Percentiles rank a stretch among this genome's conserved stretches.
These are phyloP conservation scores for Termitomyces sp. DNA, from an alignment of 768 basidiomycete genomes.

Conservation along the genomic window DNA sequence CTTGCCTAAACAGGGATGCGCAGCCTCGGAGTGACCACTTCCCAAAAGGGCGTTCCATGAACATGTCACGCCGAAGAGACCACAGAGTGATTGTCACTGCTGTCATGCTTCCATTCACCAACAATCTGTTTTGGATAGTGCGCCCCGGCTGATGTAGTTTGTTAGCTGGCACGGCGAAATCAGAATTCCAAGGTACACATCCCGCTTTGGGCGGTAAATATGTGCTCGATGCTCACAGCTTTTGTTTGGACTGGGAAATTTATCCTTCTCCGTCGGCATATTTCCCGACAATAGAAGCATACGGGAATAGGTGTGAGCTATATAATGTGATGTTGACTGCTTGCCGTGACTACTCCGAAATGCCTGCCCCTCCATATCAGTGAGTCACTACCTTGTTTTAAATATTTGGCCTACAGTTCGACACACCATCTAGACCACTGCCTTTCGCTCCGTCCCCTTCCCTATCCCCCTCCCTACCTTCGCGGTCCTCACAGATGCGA, in stretches of 20 bases:
- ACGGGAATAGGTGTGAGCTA: slow-evolving; percentile 14
- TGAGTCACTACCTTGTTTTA: slow-evolving; percentile 12
- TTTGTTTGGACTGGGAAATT: slow-evolving; percentile 10
- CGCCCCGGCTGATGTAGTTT: slow-evolving; percentile 8
- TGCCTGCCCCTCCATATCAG: slow-evolving; percentile 12
- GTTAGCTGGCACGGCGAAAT: slow-evolving; percentile 2
- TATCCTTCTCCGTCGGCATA: slow-evolving; percentile 10
- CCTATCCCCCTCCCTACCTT: not conserved
- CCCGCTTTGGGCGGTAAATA: slow-evolving; percentile 9
- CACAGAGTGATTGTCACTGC: slow-evolving; percentile 10
- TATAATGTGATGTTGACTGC: slow-evolving; percentile 8
- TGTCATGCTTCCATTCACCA: slow-evolving; percentile 10
- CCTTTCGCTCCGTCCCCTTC: slow-evolving; percentile 4
- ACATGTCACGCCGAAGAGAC: slow-evolving; percentile 8
- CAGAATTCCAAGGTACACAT: slow-evolving; percentile 4
- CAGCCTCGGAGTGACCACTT: slow-evolving; percentile 8
- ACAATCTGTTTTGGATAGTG: not conserved
- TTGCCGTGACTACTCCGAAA: slow-evolving; percentile 10
- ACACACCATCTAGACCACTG: slow-evolving; percentile 8
- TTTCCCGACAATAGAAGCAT: slow-evolving; percentile 13
- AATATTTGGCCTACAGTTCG: slow-evolving; percentile 1
- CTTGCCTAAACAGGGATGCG: slow-evolving; percentile 13
- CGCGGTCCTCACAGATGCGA: slow-evolving; percentile 2
- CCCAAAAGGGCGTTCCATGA: not conserved
- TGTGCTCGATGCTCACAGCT: slow-evolving; percentile 12